phyloP scores from a whole-genome alignment of 148 eudicot species.

The Rhododendron ovatum region DNA sequence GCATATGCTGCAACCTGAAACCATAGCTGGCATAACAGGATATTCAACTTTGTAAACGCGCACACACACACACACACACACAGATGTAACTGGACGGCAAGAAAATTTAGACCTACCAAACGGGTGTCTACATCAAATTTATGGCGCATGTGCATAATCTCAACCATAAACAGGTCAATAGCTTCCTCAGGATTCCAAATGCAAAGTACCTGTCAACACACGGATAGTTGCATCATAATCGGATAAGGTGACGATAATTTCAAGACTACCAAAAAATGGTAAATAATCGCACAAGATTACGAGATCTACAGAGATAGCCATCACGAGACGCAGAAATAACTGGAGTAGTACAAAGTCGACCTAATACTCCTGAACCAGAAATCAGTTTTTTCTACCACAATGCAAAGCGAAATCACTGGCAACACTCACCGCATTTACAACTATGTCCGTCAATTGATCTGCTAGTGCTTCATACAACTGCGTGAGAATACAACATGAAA shows the following conservation, averaged over 20 bases:
- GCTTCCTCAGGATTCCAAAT: conserved; percentile 88
- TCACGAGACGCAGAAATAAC: neutral
- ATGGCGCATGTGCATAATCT: conserved; percentile 99
- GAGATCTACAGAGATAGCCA: neutral
- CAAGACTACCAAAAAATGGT: neutral
- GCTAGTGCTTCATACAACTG: conserved; percentile 92
- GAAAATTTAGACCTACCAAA: conserved; percentile 45
- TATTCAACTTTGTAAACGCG: neutral
- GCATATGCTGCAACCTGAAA: neutral
- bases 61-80: neutral
- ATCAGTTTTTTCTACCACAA: neutral
- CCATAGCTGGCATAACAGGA: neutral
- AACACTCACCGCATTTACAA: conserved; percentile 71
- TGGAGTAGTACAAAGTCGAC: neutral
- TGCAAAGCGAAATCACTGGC: neutral
- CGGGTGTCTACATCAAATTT: conserved; percentile 95
- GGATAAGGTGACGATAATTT: neutral
- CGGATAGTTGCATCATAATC: neutral
- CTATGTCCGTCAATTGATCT: conserved; percentile 93
- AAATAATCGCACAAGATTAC: neutral
- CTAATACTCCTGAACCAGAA: neutral
- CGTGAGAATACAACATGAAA: neutral
- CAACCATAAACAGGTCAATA: conserved; percentile 96
- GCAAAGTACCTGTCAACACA: conserved; percentile 68
- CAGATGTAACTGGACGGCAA: neutral